Evolutionary conservation across 495 filamentous ascomycete species (phyloP), one percentile per base, ranked within the genome.

Genomic region (Chaetomium fimeti): DNA sequence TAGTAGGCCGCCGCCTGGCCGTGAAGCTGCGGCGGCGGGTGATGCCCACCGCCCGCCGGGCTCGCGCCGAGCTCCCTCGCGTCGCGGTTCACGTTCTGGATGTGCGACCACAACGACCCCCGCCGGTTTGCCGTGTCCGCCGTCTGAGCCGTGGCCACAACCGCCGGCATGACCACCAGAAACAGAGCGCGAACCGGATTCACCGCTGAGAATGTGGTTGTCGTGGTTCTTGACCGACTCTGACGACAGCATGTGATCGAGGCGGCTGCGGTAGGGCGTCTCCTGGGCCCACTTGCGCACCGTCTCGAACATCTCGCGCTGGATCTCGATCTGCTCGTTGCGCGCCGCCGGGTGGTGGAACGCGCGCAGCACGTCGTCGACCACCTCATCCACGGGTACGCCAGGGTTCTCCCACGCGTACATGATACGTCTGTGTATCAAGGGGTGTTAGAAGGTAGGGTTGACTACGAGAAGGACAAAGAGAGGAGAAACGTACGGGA

Each of bases 311-410:
- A 98, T 98, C 38, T 85, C 84, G 8, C 85, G 78, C 68, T 97
- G 93, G 49, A 93, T 85, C 69, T 97, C 89, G 57, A 87, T 79
- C 59, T 77, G 76, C 22, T 85, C 85, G 59, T 93, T 83, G 13
- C 91, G 85, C 49, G 91, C 76, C 8, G 87, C 91, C 0, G 93
- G 93, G 72, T 98, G 93, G 73, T 98, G 93, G 79, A 98, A 96
- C 2, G 89, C 89, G 13, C 81, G 82, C 18, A 88, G 67, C 53
- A 92, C 85, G 63, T 97, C 93, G 48, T 88, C 74, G 28, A 93
- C 77, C 1, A 98, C 89, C 69, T 94, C 85, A 36, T 91, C 80
- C 18, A 91, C 87, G 2, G 90, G 84, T 6, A 95, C 84, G 32
- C 88, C 85, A 25, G 88, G 85, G 71, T 96, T 87, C 59, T 98